These are phyloP conservation scores for Euryodendron excelsum DNA, from an alignment of 148 eudicot genomes.

Conservation along the genomic window DNA sequence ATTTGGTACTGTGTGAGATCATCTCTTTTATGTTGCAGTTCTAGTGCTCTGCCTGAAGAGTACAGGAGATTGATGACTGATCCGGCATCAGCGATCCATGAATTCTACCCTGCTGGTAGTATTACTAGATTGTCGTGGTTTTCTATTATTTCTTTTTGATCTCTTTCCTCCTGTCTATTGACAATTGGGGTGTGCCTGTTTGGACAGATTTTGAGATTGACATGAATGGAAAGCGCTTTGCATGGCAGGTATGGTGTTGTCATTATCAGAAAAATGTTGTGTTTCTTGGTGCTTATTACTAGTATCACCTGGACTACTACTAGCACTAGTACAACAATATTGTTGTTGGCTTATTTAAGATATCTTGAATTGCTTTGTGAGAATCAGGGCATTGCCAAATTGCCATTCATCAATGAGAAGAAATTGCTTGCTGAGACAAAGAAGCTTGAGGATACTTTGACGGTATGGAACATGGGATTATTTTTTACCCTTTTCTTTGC, in stretches of 20 bases:
- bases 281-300: background rate
- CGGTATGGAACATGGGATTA: slow-evolving; percentile 41
- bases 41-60: slow-evolving; percentile 83
- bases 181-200: background rate
- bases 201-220: slow-evolving; percentile 87
- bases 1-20: slow-evolving; percentile 1
- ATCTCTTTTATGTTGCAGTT: slow-evolving; percentile 46
- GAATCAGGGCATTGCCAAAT: slow-evolving; percentile 80
- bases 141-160: slow-evolving; percentile 9
- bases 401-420: slow-evolving; percentile 90
- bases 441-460: slow-evolving; percentile 81
- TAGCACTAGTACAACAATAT: background rate
- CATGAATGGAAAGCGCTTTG: slow-evolving; percentile 97
- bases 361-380: slow-evolving; percentile 13
- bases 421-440: slow-evolving; percentile 83
- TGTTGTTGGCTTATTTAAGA: slow-evolving; percentile 7
- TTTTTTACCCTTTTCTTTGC: slow-evolving; percentile 3
- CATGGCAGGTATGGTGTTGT: slow-evolving; percentile 85
- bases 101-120: slow-evolving; percentile 89
- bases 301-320: background rate
- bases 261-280: background rate
- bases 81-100: slow-evolving; percentile 79
- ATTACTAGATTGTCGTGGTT: slow-evolving; percentile 20
- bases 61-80: slow-evolving; percentile 88
- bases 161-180: background rate